These are phyloP conservation scores for Yarrowia sp. DNA, from an alignment of 805 yeast genomes.

Conservation along the genomic window DNA sequence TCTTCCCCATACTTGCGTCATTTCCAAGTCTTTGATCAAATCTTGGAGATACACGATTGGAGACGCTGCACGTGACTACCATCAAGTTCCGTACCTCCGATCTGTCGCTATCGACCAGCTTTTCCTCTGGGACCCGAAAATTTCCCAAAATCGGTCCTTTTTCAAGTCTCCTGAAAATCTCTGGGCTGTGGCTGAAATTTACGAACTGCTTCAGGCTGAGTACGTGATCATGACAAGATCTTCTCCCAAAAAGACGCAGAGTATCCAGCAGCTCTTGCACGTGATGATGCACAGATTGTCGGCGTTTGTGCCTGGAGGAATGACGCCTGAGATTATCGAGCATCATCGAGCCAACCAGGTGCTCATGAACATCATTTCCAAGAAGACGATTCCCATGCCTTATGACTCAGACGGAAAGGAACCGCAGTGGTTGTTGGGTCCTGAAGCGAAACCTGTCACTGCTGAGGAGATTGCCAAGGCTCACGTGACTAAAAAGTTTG, in stretches of 20 bases:
- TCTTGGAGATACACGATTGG: conserved; percentile 27
- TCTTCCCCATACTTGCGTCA: conserved; percentile 26
- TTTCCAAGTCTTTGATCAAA: conserved; percentile 14
- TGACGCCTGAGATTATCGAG: conserved; percentile 29
- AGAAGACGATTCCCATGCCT: conserved; percentile 38
- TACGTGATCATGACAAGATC: conserved; percentile 21
- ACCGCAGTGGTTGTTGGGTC: conserved; percentile 32
- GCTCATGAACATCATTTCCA: conserved; percentile 38
- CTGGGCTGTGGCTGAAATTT: conserved; percentile 30
- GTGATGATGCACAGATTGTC: conserved; percentile 30
- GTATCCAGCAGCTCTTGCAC: conserved; percentile 20
- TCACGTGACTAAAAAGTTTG: conserved; percentile 29
- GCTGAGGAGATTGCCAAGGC: conserved; percentile 23
- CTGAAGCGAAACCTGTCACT: conserved; percentile 10
- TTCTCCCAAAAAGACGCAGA: conserved; percentile 3
- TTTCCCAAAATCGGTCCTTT: conserved; percentile 27
- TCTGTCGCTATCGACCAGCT: conserved; percentile 14
- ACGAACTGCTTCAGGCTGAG: conserved; percentile 36
- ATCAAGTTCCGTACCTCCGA: background rate
- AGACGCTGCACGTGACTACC: conserved; percentile 24
- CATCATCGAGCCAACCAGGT: conserved; percentile 23
- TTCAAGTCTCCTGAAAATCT: conserved; percentile 18
- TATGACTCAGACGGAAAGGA: conserved; percentile 29
- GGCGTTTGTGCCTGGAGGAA: conserved; percentile 28
- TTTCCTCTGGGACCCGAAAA: conserved; percentile 35